Conservation (phyloP, 495 filamentous ascomycete species). For the Penicillium longicatenatum region DNA sequence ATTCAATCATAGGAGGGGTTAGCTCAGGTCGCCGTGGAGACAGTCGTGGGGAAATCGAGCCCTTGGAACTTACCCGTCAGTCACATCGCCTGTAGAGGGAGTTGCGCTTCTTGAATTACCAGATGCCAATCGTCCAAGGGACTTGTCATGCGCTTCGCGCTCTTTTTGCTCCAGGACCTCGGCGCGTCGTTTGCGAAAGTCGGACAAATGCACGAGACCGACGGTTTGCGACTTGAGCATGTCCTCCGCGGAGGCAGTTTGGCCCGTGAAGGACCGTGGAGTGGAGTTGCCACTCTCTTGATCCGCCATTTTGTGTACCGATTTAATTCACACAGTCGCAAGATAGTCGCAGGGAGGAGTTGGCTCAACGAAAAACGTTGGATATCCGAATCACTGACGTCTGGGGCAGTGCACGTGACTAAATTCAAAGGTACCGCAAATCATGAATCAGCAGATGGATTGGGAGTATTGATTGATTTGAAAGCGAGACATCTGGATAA, state of each 20-base stretch:
- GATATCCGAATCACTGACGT: conserved; percentile 20
- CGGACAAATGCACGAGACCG: conserved; percentile 86
- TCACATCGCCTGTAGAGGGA: conserved; percentile 52
- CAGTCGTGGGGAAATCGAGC: conserved; percentile 2
- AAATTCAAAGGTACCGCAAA: neutral
- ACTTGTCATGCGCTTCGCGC: conserved; percentile 69
- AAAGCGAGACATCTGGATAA: neutral
- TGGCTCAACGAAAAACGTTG: neutral
- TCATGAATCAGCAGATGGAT: neutral
- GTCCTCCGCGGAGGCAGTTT: conserved; percentile 81
- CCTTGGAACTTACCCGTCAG: conserved; percentile 52
- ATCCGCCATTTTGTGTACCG: conserved; percentile 35
- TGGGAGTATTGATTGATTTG: neutral
- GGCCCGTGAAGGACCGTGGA: conserved; percentile 67
- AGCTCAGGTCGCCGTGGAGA: conserved; percentile 24
- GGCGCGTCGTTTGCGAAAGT: conserved; percentile 96
- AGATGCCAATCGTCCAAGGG: conserved; percentile 52
- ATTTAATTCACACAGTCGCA: neutral
- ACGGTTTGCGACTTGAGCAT: conserved; percentile 91
- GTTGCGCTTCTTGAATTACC: conserved; percentile 54
- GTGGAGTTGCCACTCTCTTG: conserved; percentile 41
- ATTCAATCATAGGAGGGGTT: conserved; percentile 32
- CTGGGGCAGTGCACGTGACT: conserved; percentile 24
- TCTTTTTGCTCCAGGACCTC: conserved; percentile 92
- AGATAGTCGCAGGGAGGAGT: neutral